Conservation (phyloP, 495 filamentous ascomycete species). For the Penicillium cataractarum region DNA sequence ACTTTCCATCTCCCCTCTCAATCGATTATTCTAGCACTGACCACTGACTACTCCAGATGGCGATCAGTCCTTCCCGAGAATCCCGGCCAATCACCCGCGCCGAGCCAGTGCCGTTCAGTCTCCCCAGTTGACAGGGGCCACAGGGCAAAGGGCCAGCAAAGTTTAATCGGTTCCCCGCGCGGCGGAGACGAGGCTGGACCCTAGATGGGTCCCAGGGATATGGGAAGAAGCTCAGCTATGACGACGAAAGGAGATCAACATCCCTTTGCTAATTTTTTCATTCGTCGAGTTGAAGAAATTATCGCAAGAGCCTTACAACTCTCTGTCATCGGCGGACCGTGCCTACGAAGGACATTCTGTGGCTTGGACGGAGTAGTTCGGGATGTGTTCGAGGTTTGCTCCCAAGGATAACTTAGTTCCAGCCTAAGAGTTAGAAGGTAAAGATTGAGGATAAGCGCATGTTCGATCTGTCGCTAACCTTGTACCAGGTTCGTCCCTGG, state of each 20-base stretch:
- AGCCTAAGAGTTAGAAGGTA: background rate
- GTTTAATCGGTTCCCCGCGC: constrained; percentile 4
- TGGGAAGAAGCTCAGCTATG: background rate
- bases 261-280: background rate
- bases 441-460: background rate
- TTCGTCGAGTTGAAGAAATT: background rate
- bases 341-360: background rate
- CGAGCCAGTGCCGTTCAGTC: too few relatives aligned
- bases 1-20: too few relatives aligned
- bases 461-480: constrained; percentile 3
- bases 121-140: too few relatives aligned
- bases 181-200: constrained; percentile 7
- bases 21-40: background rate
- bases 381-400: background rate
- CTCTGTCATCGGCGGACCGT: background rate
- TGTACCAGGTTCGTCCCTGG: constrained; percentile 7
- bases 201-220: background rate
- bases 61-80: background rate
- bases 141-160: constrained; percentile 11
- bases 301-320: background rate
- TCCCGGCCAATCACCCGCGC: constrained; percentile 11
- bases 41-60: background rate
- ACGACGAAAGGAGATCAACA: background rate
- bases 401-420: background rate
- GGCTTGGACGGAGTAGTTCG: too few relatives aligned